Conservation (phyloP, 2,329 filamentous ascomycete species). For the Neofusicoccum laricinum region DNA sequence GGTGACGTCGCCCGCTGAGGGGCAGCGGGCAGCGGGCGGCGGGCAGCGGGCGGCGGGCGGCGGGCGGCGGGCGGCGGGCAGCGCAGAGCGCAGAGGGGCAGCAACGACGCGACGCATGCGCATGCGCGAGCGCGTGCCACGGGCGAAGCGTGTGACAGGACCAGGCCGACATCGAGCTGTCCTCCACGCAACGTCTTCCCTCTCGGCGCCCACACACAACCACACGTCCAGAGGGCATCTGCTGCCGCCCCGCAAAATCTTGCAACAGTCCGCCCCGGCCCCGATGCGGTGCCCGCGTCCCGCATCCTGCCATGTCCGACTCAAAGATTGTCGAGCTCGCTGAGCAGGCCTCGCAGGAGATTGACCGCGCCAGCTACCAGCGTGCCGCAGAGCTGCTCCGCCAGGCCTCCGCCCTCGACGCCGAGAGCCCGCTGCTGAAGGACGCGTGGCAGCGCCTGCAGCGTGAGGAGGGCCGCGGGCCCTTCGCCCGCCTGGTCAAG, state of each 20-base stretch:
- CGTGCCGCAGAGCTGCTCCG: constrained; percentile 42
- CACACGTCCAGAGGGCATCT: background rate
- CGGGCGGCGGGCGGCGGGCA: background rate
- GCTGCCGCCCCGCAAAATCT: no score
- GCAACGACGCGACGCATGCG: no score
- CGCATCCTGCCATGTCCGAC: constrained; percentile 12
- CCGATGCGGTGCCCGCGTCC: background rate
- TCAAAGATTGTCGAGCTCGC: constrained; percentile 12
- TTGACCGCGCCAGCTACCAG: constrained; percentile 29
- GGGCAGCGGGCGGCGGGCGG: background rate
- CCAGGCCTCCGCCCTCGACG: constrained; percentile 44
- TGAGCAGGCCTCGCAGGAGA: constrained; percentile 19
- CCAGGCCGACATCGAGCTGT: background rate
- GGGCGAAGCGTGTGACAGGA: constrained; percentile 5
- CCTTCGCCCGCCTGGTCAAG: constrained; percentile 33
- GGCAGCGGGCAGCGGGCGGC: background rate
- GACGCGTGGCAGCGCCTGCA: constrained; percentile 40
- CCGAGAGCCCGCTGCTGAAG: constrained; percentile 40
- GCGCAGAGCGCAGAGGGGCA: no score
- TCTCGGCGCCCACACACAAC: background rate
- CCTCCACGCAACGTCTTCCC: background rate
- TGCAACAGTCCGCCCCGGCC: background rate
- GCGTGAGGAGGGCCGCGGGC: constrained; percentile 35
- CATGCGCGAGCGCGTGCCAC: constrained; percentile 7
- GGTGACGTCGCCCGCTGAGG: background rate